Base-by-base conservation (phyloP, 768 basidiomycete species). In the Trametes cinnabarina region DNA sequence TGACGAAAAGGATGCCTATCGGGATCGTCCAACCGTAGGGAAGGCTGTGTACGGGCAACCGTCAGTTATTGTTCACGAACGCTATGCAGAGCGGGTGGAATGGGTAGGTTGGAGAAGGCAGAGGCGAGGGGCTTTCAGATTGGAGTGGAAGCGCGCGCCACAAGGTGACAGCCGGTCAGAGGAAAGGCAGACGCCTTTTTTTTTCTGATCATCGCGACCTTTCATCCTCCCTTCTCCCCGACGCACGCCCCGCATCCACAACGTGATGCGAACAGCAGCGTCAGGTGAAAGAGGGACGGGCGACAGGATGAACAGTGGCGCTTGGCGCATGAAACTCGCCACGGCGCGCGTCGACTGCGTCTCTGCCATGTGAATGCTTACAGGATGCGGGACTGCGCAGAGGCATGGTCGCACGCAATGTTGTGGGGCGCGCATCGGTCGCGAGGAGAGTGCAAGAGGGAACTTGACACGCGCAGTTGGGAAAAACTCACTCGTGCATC, bases 401-500 rank as follows among this genome's bases (percentile, higher is more conserved):
- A 53, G 0, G 35, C 30, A 28, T 10, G 44, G 51, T 12, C 22
- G 32, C 30, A 32, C 12, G 30, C 30, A 32, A 32, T 32, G 30
- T 12, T 32, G 30, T 7, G 8, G 41, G 46, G 10, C 15, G 26
- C 20, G 47, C 47, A 34, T 26, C 30, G 42, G 4, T 6, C 22
- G 20, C 4, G 41, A 19, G n/a, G 8, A 4, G 22, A 10, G 44
- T 3, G 44, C 44, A 12, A 15, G 3, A 3, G 22, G 7, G 23
- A 25, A 5, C 4, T 3, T 9, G 51, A 17, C 37, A 63, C 57
- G 32, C 32, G 12, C 0, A 17, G 47, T 6, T 22, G 35, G 46
- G 19, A 14, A 39, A 54, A 10, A 75, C 82, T 67, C 65, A 87
- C 85, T 71, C 70, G 63, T 87, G 81, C 65, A 92, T 73, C 82